Percentiles rank a stretch among this genome's conserved stretches.
phyloP scores from a whole-genome alignment of 2,329 filamentous ascomycete species.

The Fusarium sterilihyphosum region DNA sequence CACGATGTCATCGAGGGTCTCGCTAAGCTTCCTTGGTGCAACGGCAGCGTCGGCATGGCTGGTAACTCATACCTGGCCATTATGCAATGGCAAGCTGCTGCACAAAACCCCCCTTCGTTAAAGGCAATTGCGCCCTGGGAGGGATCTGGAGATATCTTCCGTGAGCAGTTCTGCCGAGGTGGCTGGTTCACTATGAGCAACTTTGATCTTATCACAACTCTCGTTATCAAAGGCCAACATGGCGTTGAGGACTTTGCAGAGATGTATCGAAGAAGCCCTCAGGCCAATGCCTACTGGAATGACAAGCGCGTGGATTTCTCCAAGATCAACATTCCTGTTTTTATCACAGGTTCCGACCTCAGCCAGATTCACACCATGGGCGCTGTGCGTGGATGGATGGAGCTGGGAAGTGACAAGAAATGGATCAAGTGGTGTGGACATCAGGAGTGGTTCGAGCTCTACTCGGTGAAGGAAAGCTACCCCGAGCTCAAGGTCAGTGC shows the following conservation, averaged over 20 bases:
- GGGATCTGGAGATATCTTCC: slow-evolving; percentile 16
- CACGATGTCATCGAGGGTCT: slow-evolving; percentile 40
- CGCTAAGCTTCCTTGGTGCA: slow-evolving; percentile 45
- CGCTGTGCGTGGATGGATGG: slow-evolving; percentile 33
- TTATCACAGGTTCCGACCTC: slow-evolving; percentile 32
- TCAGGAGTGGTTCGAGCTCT: slow-evolving; percentile 35
- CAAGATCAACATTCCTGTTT: slow-evolving; percentile 29
- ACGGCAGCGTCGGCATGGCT: slow-evolving; percentile 46
- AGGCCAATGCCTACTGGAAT: slow-evolving; percentile 6
- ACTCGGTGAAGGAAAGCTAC: slow-evolving; percentile 16
- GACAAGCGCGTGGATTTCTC: slow-evolving; percentile 21
- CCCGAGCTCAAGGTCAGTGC: slow-evolving; percentile 2
- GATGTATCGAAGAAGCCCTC: slow-evolving; percentile 9
- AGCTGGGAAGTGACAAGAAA: slow-evolving; percentile 29
- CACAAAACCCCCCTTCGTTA: slow-evolving; percentile 24
- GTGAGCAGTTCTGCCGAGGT: slow-evolving; percentile 13
- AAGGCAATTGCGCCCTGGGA: slow-evolving; percentile 32
- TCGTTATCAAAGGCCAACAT: slow-evolving; percentile 3
- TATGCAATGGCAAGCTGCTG: slow-evolving; percentile 33
- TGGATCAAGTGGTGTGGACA: slow-evolving; percentile 35
- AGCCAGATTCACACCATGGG: slow-evolving; percentile 41
- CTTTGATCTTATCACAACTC: slow-evolving; percentile 9
- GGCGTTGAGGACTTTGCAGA: slow-evolving; percentile 15
- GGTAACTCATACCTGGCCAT: slow-evolving; percentile 46
- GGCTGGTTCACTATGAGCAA: slow-evolving; percentile 18